Evolutionary conservation across 2,329 filamentous ascomycete genomes (phyloP).

Genomic region (Ustilaginoidea virens): DNA sequence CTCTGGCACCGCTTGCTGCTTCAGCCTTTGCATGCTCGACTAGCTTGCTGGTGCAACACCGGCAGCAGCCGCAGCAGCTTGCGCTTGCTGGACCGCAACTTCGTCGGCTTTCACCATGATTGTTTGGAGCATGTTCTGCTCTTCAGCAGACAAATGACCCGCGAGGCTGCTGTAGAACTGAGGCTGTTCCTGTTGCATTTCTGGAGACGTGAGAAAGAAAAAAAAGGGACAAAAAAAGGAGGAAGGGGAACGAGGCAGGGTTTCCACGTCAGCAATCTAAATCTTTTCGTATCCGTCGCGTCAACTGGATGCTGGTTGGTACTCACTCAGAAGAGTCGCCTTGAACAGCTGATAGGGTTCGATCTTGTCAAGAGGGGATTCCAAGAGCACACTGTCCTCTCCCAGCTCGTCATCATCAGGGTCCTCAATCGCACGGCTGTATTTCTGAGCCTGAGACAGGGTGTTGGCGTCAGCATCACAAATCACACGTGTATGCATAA

Average conservation of each 20-base stretch:
- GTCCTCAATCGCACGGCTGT: slow-evolving; percentile 51
- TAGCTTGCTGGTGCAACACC: slow-evolving; percentile 5
- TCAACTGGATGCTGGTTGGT: no score
- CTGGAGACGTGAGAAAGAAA: no score
- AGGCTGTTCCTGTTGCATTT: slow-evolving; percentile 79
- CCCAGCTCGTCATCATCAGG: slow-evolving; percentile 77
- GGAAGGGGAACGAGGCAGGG: no score
- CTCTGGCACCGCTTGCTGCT: no score
- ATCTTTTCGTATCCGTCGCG: no score
- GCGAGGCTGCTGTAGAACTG: slow-evolving; percentile 74
- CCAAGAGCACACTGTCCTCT: slow-evolving; percentile 82
- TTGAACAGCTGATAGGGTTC: slow-evolving; percentile 90
- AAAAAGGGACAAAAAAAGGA: no score
- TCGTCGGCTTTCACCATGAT: slow-evolving; percentile 52
- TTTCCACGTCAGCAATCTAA: not conserved
- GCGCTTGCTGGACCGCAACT: slow-evolving; percentile 18
- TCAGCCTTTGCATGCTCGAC: slow-evolving; percentile 1
- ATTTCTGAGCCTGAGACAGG: slow-evolving; percentile 58
- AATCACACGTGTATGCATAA: no score
- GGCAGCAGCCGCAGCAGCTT: not conserved
- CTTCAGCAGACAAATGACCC: slow-evolving; percentile 61
- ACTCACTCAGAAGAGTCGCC: slow-evolving; percentile 65
- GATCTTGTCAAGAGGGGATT: slow-evolving; percentile 87
- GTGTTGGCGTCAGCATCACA: slow-evolving; percentile 9
- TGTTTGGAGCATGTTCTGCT: slow-evolving; percentile 65